phyloP scores from a whole-genome alignment of 1,284 basidiomycete species.

The Cutaneotrichosporon cyanovorans region DNA sequence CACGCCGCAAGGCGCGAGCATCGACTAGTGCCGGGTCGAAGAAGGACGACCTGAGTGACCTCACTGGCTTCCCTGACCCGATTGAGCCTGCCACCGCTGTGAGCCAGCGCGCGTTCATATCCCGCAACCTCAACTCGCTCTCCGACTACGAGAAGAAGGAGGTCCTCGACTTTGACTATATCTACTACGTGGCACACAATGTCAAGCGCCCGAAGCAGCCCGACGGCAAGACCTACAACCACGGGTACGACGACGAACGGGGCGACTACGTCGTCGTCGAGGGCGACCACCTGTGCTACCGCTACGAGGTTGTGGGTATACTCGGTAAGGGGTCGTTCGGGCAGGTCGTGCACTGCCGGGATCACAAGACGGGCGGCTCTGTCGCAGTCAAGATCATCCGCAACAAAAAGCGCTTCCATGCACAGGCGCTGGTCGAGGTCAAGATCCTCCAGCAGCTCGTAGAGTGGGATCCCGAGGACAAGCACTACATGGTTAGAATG shows the following conservation, averaged over 20 bases:
- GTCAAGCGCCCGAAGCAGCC: slow-evolving; percentile 25
- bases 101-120: slow-evolving; percentile 54
- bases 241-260: slow-evolving; percentile 95
- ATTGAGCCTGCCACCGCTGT: slow-evolving; percentile 61
- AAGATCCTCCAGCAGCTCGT: slow-evolving; percentile 93
- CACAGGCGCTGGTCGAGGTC: slow-evolving; percentile 96
- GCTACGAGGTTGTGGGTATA: slow-evolving; percentile 87
- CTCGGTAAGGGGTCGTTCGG: slow-evolving; percentile 98
- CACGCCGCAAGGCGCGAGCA: slow-evolving; percentile 76
- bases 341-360: slow-evolving; percentile 91
- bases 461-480: slow-evolving; percentile 97
- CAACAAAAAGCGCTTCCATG: slow-evolving; percentile 98
- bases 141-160: slow-evolving; percentile 86
- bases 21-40: slow-evolving; percentile 56
- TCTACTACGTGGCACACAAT: slow-evolving; percentile 56
- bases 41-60: slow-evolving; percentile 77
- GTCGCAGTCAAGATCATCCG: slow-evolving; percentile 99
- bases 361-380: slow-evolving; percentile 91
- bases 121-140: slow-evolving; percentile 51
- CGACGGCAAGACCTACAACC: slow-evolving; percentile 78
- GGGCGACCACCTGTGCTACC: slow-evolving; percentile 89
- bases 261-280: slow-evolving; percentile 90
- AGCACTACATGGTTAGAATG: slow-evolving; percentile 96
- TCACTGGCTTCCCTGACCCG: slow-evolving; percentile 89
- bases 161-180: slow-evolving; percentile 74